Evolutionary conservation across 352 stramenopile species (phyloP), one percentile per base, ranked within the genome.

Genomic region (Pythium rhizo-oryzae): DNA sequence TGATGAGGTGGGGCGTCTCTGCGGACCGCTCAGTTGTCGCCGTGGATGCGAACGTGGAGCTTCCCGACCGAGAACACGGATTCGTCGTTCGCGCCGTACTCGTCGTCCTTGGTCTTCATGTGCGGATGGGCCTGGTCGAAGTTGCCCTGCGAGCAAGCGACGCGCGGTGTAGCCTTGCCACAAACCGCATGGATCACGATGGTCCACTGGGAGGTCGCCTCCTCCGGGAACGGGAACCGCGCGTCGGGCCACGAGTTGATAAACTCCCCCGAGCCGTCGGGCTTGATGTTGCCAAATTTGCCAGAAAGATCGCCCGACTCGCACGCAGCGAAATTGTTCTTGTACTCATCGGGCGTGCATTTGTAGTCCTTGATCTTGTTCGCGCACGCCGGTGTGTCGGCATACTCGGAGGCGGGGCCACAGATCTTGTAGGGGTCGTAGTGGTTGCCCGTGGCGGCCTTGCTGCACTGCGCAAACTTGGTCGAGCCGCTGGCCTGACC

Each of bases 101-200:
- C 28, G 12, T 43, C 16, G 7, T 43, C 25, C 21, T 47, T 33
- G 21, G 35, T 19, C 33, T 16, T 35, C 37, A 18, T 52, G 28
- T 6, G 28, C 28, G 28, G 28, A 2, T 2, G 28, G 28, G 6
- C 28, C 28, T 15, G 12, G 21, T 12, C 7, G 13, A 18, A 21
- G 35, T 25, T 24, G 47, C 60, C 60, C 5, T 28, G 2, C 1
- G 58, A 51, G 30, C 66, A 72, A 19, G 61, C 59, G 15, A 73
- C 16, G 16, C 53, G 67, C 21, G 67, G 67, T n/a, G 60, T 62
- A n/a, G 61, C 28, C 16, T 49, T 41, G n/a, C 60, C 67, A 24
- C 67, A 74, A 28, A 70, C 60, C 15, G 67, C 67, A 28, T 70
- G 67, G 18, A 74, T 21, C 18, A 69, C 62, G 50, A 74, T 62